A percentile compares a stretch with the other conserved stretches of the same genome.
Conservation (phyloP, 768 basidiomycete species). For the Leccinum ochraceum region DNA sequence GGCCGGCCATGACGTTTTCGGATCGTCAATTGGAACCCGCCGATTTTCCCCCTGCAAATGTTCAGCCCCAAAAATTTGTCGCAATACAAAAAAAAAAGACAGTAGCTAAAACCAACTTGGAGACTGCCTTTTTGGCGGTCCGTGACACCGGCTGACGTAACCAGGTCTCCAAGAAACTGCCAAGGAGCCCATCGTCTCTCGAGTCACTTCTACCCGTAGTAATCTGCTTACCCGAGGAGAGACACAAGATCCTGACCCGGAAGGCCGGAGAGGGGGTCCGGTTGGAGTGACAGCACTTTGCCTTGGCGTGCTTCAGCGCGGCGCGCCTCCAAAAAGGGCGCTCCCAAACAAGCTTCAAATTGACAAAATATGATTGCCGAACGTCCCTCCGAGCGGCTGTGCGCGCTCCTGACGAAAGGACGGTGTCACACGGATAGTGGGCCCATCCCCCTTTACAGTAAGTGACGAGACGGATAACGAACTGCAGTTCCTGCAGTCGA, state of each 20-base stretch:
- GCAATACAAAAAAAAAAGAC: too few relatives aligned
- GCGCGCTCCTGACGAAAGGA: neutral
- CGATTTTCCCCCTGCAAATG: neutral
- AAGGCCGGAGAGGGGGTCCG: neutral
- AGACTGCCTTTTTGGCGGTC: neutral
- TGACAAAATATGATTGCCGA: neutral
- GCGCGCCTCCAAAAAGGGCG: too few relatives aligned
- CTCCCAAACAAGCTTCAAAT: too few relatives aligned
- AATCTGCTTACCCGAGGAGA: neutral
- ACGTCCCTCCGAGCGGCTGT: neutral
- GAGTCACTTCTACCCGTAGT: neutral
- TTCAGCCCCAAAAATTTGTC: too few relatives aligned
- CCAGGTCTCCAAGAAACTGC: neutral
- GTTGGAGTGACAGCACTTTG: neutral
- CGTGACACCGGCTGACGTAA: neutral
- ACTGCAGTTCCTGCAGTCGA: neutral
- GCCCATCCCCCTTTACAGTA: neutral
- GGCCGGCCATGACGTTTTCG: too few relatives aligned
- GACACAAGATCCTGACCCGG: neutral
- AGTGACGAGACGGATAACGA: constrained; percentile 1
- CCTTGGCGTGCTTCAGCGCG: neutral
- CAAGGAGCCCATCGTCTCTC: neutral
- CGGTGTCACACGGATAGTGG: neutral
- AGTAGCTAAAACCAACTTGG: neutral
- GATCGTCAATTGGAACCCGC: neutral